phyloP scores from a whole-genome alignment of 2,329 filamentous ascomycete genomes.

The Trichoderma breve region DNA sequence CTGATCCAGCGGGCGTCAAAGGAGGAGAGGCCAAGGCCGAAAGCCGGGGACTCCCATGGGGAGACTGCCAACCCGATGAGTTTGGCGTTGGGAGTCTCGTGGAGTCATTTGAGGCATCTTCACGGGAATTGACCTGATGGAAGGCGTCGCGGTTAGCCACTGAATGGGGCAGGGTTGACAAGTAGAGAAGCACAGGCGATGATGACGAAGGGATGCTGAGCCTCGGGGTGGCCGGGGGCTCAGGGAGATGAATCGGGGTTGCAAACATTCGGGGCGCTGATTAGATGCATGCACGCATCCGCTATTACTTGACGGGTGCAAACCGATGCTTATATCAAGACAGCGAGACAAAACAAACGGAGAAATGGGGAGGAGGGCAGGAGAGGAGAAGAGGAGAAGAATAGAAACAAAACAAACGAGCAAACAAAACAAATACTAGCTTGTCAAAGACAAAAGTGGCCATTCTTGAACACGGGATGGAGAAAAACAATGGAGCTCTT shows the following conservation, averaged over 20 bases:
- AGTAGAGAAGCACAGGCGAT: conserved; percentile 6
- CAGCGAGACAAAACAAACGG: background rate
- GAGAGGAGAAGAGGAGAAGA: background rate
- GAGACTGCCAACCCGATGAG: conserved; percentile 64
- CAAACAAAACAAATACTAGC: background rate
- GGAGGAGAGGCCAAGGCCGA: conserved; percentile 82
- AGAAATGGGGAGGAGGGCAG: background rate
- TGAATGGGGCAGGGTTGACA: conserved; percentile 8
- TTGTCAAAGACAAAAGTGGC: background rate
- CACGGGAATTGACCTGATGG: conserved; percentile 57
- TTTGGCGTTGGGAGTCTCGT: conserved; percentile 64
- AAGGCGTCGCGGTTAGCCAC: conserved; percentile 30
- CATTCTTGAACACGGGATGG: background rate
- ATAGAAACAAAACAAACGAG: background rate
- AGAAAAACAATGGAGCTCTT: conserved; percentile 41
- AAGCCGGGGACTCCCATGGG: conserved; percentile 63
- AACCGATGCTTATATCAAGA: background rate
- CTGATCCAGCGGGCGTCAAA: conserved; percentile 79
- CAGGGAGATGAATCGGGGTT: background rate
- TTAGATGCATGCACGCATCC: background rate
- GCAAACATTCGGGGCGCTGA: conserved; percentile 5
- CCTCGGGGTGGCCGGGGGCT: background rate
- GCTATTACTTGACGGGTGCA: background rate
- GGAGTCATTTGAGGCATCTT: conserved; percentile 58
- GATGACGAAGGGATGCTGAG: background rate